phyloP scores from a whole-genome alignment of 2,329 filamentous ascomycete species.

The Aspergillus spinulosporus region DNA sequence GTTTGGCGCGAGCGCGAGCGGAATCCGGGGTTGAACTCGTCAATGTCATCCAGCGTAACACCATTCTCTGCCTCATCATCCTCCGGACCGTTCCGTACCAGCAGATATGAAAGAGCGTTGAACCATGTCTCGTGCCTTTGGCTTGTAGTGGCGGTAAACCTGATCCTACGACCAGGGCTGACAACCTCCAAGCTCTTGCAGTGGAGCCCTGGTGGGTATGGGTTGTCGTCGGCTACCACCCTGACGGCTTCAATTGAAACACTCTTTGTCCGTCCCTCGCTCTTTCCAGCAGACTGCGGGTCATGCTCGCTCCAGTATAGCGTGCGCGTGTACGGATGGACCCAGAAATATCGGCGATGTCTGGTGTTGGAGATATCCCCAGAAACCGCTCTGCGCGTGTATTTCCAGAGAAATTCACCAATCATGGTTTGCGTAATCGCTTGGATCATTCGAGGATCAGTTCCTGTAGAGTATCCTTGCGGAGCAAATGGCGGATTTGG shows the following conservation, averaged over 20 bases:
- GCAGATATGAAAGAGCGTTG: constrained; percentile 90
- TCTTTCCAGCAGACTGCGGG: constrained; percentile 73
- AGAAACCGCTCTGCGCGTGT: constrained; percentile 90
- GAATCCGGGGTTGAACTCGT: constrained; percentile 78
- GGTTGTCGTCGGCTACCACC: constrained; percentile 91
- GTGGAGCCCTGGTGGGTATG: constrained; percentile 90
- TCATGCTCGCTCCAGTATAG: constrained; percentile 96
- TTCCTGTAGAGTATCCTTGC: constrained; percentile 66
- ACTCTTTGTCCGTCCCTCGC: constrained; percentile 80
- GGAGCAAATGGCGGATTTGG: constrained; percentile 51
- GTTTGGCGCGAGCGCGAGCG: constrained; percentile 57
- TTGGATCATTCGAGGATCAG: constrained; percentile 97
- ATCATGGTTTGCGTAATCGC: constrained; percentile 99
- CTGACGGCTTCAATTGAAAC: constrained; percentile 90
- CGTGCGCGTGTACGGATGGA: constrained; percentile 94
- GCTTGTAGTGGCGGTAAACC: constrained; percentile 91
- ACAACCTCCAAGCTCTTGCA: constrained; percentile 89
- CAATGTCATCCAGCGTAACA: constrained; percentile 61
- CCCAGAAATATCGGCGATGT: constrained; percentile 97
- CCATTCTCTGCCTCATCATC: constrained; percentile 59
- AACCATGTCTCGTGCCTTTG: constrained; percentile 98
- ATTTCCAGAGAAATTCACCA: constrained; percentile 98
- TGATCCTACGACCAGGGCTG: constrained; percentile 82
- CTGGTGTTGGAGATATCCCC: constrained; percentile 84
- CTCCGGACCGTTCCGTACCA: constrained; percentile 68